phyloP scores from a whole-genome alignment of 1,139 yeast species.

The Zhuliangozyma parablackwelliae region DNA sequence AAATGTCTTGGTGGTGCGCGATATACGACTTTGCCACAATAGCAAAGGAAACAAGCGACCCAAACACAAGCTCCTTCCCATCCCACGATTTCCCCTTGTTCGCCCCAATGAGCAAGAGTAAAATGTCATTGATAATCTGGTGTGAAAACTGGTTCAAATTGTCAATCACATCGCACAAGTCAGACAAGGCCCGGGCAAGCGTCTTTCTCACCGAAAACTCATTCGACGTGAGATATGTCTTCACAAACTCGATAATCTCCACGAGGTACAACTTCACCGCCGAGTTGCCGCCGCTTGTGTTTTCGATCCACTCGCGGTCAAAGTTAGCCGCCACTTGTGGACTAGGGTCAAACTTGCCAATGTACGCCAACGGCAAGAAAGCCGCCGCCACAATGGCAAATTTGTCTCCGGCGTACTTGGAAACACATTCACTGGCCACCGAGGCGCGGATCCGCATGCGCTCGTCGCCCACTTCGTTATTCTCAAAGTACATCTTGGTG shows the following conservation, averaged over 20 bases:
- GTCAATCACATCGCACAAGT: slow-evolving; percentile 46
- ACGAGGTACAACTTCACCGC: slow-evolving; percentile 65
- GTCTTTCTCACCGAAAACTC: slow-evolving; percentile 66
- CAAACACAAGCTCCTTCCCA: slow-evolving; percentile 76
- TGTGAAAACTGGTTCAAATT: slow-evolving; percentile 28
- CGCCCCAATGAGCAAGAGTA: slow-evolving; percentile 56
- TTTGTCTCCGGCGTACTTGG: slow-evolving; percentile 66
- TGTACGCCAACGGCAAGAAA: slow-evolving; percentile 72
- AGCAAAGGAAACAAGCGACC: slow-evolving; percentile 62
- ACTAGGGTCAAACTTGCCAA: slow-evolving; percentile 69
- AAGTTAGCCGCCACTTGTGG: slow-evolving; percentile 46
- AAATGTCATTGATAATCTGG: slow-evolving; percentile 30
- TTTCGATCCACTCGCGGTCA: slow-evolving; percentile 74
- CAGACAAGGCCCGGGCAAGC: slow-evolving; percentile 67
- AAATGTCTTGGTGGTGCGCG: slow-evolving; percentile 11
- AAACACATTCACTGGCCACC: slow-evolving; percentile 60
- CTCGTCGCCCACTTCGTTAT: slow-evolving; percentile 47
- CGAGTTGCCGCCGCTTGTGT: slow-evolving; percentile 67
- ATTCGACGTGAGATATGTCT: slow-evolving; percentile 49
- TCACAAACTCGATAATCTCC: slow-evolving; percentile 62
- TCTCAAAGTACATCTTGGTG: slow-evolving; percentile 56
- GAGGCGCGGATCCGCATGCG: slow-evolving; percentile 53
- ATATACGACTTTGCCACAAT: slow-evolving; percentile 35
- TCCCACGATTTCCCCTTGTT: slow-evolving; percentile 80
- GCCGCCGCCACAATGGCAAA: slow-evolving; percentile 61